Evolutionary conservation across 1,284 basidiomycete species (phyloP).

Genomic region (Ceratobasidium sp.): DNA sequence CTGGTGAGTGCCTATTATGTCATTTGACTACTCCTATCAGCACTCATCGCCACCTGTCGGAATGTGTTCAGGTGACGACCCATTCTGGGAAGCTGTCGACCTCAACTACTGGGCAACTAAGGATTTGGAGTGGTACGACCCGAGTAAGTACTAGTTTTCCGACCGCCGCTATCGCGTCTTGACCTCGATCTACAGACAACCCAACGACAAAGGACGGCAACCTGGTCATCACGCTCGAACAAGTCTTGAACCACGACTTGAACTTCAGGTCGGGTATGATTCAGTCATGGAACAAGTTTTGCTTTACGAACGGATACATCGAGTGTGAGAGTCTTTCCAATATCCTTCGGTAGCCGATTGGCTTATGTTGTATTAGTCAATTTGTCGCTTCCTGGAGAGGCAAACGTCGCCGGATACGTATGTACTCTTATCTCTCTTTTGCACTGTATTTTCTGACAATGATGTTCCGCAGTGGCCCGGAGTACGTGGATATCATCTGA

Average conservation of each 20-base stretch:
- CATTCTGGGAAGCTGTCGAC: constrained; percentile 64
- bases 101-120: constrained; percentile 61
- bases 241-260: constrained; percentile 53
- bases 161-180: not conserved
- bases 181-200: constrained; percentile 10
- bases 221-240: constrained; percentile 56
- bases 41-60: constrained; percentile 14
- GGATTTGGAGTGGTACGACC: constrained; percentile 55
- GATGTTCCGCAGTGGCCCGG: constrained; percentile 53
- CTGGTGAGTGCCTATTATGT: constrained; percentile 50
- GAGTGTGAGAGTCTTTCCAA: constrained; percentile 51
- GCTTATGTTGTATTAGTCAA: constrained; percentile 43
- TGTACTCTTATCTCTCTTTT: not conserved
- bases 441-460: constrained; percentile 3
- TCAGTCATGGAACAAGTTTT: constrained; percentile 62
- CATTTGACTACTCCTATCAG: not conserved
- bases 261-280: constrained; percentile 58
- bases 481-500: constrained; percentile 29
- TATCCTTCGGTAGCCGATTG: not conserved
- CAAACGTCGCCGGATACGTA: constrained; percentile 53
- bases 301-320: constrained; percentile 64
- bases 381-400: constrained; percentile 55
- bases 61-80: constrained; percentile 56
- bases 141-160: constrained; percentile 27
- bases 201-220: constrained; percentile 56